These are phyloP conservation scores for Ophiocordyceps australis DNA, from an alignment of 2,329 filamentous ascomycete species.

Conservation along the genomic window DNA sequence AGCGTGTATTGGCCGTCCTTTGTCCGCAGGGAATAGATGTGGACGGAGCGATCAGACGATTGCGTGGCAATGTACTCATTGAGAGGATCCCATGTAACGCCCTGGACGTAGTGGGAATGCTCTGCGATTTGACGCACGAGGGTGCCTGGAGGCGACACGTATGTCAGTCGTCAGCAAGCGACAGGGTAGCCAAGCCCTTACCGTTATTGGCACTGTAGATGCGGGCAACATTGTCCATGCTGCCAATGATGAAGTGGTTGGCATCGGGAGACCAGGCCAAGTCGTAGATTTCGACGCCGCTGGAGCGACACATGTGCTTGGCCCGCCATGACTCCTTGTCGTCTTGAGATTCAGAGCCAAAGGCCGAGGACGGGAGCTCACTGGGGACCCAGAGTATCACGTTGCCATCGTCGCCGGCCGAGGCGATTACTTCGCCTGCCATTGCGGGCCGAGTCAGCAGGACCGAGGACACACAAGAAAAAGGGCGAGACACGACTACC, in stretches of 20 bases:
- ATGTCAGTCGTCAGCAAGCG: slow-evolving; percentile 1
- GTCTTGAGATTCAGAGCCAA: slow-evolving; percentile 72
- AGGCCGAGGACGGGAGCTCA: slow-evolving; percentile 48
- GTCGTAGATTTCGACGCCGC: slow-evolving; percentile 93
- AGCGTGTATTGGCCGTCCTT: slow-evolving; percentile 93
- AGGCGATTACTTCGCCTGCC: slow-evolving; percentile 86
- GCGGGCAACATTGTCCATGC: slow-evolving; percentile 96
- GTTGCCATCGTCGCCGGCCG: slow-evolving; percentile 92
- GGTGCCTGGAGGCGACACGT: slow-evolving; percentile 18
- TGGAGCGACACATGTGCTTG: slow-evolving; percentile 94
- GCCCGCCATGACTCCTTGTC: slow-evolving; percentile 95
- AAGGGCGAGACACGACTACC: slow-evolving; percentile 30
- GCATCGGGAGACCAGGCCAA: slow-evolving; percentile 98
- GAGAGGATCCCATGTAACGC: slow-evolving; percentile 92
- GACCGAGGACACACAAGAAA: slow-evolving; percentile 1
- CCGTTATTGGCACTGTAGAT: slow-evolving; percentile 92
- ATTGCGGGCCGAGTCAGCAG: too few species aligned
- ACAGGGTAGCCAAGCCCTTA: slow-evolving; percentile 21
- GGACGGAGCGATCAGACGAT: slow-evolving; percentile 92
- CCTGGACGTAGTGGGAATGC: slow-evolving; percentile 96
- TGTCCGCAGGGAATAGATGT: slow-evolving; percentile 90
- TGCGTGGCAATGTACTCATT: slow-evolving; percentile 98
- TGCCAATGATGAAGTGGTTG: slow-evolving; percentile 89
- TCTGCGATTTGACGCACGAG: slow-evolving; percentile 87
- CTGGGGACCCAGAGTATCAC: slow-evolving; percentile 91